Evolutionary conservation across 2,329 filamentous ascomycete species (phyloP), one percentile per base, ranked within the genome.

Genomic region (Cryphonectria carpinicola): DNA sequence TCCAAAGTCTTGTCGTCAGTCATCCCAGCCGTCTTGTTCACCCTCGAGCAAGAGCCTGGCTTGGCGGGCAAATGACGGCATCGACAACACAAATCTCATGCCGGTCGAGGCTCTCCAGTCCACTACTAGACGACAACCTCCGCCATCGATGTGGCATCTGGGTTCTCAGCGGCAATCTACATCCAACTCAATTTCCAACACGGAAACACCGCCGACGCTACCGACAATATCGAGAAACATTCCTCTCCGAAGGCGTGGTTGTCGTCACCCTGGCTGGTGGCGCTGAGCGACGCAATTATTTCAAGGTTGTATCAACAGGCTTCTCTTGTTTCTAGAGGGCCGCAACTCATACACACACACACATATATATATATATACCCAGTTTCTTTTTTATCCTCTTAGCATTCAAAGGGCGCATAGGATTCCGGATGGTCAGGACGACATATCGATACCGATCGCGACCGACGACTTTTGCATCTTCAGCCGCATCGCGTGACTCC

Each of bases 371-470:
- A 68, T 70, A 54, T 63, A 71, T 72, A 72, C 71, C 71, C 69
- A 37, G 65, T 65, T 67, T 54, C 56, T 67, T 66, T 58, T 43
- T 60, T 46, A 17, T 41, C 54, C 22, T 63, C 32, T 60, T 54
- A 65, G 71, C 71, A 72, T 72, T 68, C 70, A 54, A 63, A 61
- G 58, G 71, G 71, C 71, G 71, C 66, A 72, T 35, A 46, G 71
- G 69, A 68, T 66, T 62, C 69, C 65, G 68, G 66, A 61, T 49
- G 56, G 65, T 63, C 68, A 65, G 37, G 67, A 70, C 64, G 52
- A 68, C 61, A 32, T 46, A 66, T 66, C 63, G 70, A 63, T 66
- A 66, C 56, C 67, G 62, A 63, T 64, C 61, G 61, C 61, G 37
- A 64, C 41, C 61, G 37, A 64, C 61, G 25, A 46, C n/a, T 19